Evolutionary conservation across 352 stramenopile species (phyloP), one percentile per base, ranked within the genome.

Genomic region (Phytophthora europaea): DNA sequence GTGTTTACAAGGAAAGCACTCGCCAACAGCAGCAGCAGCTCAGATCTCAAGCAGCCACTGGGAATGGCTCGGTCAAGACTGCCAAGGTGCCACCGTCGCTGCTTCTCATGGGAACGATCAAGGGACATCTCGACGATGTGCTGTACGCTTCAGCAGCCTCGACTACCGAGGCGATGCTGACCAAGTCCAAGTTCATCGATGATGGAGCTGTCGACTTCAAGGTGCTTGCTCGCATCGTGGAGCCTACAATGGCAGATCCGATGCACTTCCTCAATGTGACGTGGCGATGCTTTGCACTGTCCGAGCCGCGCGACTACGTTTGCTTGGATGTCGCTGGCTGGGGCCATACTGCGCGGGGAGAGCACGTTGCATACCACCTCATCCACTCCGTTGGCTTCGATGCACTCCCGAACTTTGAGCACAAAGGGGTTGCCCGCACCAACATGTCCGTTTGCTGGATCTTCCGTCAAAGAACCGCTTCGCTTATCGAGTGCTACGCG

Each of bases 381-480:
- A 59, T 76, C 23, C 78, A 84, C 60, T 84, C 78, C 20, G 75
- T 84, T 18, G 76, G 78, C 3, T 79, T 86, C 22, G 69, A 80
- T 4, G 59, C 61, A 16, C 61, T 84, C 7, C 79, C 76, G 7
- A 76, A 34, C 22, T 74, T 74, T n/a, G 74, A 75, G 6, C 47
- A 77, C 45, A 79, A 74, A 36, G 78, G 66, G 6, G 58, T 86
- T 13, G 54, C 62, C 57, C 79, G 79, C 18, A 70, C 61, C n/a
- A 83, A 81, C 61, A 76, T 86, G 50, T 88, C 81, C 13, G 72
- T 84, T 3, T 86, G 78, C 57, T 81, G 77, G 55, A 72, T 88
- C 65, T 86, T 82, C 38, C 73, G 79, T 28, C 81, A 88, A 61
- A 53, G 56, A 53, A 76, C 73, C 18, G 57, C 56, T 45, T 69